A percentile compares a stretch with the other conserved stretches of the same genome.
These are phyloP conservation scores for Podosphaera xanthii DNA, from an alignment of 2,329 filamentous ascomycete species.

Conservation along the genomic window DNA sequence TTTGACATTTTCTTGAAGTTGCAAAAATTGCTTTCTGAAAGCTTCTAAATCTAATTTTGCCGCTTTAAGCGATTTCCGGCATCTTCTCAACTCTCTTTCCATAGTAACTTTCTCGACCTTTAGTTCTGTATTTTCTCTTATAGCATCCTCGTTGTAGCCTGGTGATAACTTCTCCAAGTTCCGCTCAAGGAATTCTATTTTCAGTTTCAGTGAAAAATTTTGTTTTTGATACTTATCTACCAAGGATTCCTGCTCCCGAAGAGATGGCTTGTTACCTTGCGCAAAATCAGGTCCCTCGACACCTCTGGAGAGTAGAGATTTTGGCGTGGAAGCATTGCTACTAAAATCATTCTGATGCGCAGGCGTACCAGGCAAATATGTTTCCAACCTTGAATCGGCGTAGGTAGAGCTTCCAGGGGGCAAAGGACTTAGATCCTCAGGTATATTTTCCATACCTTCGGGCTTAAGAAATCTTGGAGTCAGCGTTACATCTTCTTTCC, in stretches of 20 bases:
- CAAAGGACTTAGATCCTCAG: conserved; percentile 51
- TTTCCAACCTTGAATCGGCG: conserved; percentile 37
- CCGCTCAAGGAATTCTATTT: conserved; percentile 91
- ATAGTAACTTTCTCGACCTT: conserved; percentile 84
- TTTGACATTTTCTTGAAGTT: conserved; percentile 64
- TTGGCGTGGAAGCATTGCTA: conserved; percentile 63
- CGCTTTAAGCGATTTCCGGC: conserved; percentile 60
- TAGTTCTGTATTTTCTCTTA: conserved; percentile 88
- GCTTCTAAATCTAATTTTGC: conserved; percentile 73
- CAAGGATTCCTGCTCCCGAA: conserved; percentile 85
- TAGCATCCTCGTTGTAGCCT: conserved; percentile 67
- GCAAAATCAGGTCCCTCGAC: conserved; percentile 42
- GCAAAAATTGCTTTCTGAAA: conserved; percentile 59
- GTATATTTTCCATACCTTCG: conserved; percentile 36
- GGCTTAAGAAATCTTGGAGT: conserved; percentile 47
- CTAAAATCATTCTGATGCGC: conserved; percentile 55
- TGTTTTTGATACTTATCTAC: conserved; percentile 96
- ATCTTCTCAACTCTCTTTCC: conserved; percentile 65
- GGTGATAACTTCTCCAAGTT: conserved; percentile 69
- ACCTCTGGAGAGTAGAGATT: conserved; percentile 43
- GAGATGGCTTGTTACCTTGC: conserved; percentile 69
- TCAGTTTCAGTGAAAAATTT: conserved; percentile 89
- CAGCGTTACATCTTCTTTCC: conserved; percentile 37
- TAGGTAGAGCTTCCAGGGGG: conserved; percentile 52
- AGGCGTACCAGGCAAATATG: conserved; percentile 45